A percentile compares a stretch with the other conserved stretches of the same genome.
These are phyloP conservation scores for Fusarium sambucinum DNA, from an alignment of 2,329 filamentous ascomycete genomes.

Conservation along the genomic window DNA sequence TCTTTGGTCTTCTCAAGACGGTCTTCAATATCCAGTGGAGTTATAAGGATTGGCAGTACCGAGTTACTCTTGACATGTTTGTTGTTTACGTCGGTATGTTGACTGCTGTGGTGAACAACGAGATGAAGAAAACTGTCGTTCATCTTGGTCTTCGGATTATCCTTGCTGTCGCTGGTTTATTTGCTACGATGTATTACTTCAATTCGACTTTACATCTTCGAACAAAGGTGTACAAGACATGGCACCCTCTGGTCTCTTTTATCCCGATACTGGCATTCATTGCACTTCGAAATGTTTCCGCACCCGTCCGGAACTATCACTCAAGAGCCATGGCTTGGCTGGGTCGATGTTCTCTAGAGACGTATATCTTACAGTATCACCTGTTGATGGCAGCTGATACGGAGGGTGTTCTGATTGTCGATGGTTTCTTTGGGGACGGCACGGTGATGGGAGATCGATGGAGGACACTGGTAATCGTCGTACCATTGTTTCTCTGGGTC, in stretches of 20 bases:
- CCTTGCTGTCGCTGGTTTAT: conserved; percentile 49
- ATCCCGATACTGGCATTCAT: conserved; percentile 66
- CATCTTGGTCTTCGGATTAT: conserved; percentile 34
- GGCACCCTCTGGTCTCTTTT: conserved; percentile 65
- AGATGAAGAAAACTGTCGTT: conserved; percentile 11
- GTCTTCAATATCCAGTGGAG: conserved; percentile 63
- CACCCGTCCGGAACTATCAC: conserved; percentile 22
- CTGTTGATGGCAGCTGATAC: conserved; percentile 71
- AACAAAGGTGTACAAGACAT: conserved; percentile 56
- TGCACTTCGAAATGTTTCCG: conserved; percentile 62
- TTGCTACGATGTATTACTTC: background rate
- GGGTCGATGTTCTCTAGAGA: conserved; percentile 68
- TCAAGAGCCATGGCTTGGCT: conserved; percentile 62
- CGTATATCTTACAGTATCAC: conserved; percentile 70
- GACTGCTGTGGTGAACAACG: conserved; percentile 46
- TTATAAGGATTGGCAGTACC: conserved; percentile 61
- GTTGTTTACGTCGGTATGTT: conserved; percentile 69
- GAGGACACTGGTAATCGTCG: conserved; percentile 40
- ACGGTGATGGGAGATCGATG: conserved; percentile 41
- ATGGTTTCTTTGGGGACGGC: conserved; percentile 37
- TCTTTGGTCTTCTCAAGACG: conserved; percentile 49
- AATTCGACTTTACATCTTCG: background rate
- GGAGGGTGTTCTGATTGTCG: conserved; percentile 59
- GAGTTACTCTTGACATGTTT: conserved; percentile 65
- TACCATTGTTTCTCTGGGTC: conserved; percentile 46